Conservation (phyloP, 768 basidiomycete genomes). For the Dendrothele bispora region DNA sequence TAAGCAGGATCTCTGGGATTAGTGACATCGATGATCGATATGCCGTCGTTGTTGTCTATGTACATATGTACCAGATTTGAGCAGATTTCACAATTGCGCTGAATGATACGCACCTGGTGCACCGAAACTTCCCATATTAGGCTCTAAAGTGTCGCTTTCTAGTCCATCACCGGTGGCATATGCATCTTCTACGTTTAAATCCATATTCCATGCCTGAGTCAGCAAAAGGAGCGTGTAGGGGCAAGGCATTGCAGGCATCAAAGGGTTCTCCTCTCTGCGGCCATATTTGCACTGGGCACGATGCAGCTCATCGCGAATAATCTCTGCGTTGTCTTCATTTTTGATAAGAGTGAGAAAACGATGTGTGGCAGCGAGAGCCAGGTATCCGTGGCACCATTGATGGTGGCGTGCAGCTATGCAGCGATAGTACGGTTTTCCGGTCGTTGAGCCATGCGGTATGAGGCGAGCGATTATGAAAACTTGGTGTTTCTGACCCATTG, state of each 20-base stretch:
- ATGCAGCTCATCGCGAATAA: constrained; percentile 35
- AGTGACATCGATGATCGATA: constrained; percentile 34
- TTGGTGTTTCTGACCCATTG: constrained; percentile 45
- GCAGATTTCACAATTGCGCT: neutral
- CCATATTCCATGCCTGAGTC: constrained; percentile 25
- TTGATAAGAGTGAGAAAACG: constrained; percentile 34
- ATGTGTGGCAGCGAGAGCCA: constrained; percentile 28
- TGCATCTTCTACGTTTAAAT: constrained; percentile 23
- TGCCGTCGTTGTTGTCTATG: constrained; percentile 36
- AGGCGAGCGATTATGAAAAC: constrained; percentile 38
- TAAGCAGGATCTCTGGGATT: constrained; percentile 25
- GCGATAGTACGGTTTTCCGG: constrained; percentile 28
- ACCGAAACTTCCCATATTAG: constrained; percentile 23
- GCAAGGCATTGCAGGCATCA: constrained; percentile 26
- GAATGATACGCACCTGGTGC: constrained; percentile 23
- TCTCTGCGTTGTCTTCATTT: constrained; percentile 33
- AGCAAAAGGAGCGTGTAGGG: constrained; percentile 32
- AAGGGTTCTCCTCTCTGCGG: constrained; percentile 9
- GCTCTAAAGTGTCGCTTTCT: constrained; percentile 12
- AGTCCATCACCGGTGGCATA: constrained; percentile 19
- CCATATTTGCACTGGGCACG: constrained; percentile 31
- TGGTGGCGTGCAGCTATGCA: constrained; percentile 41
- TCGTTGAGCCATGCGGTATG: constrained; percentile 16
- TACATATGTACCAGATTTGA: constrained; percentile 9
- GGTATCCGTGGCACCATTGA: constrained; percentile 37